These are phyloP conservation scores for Castanea mollissima DNA, from an alignment of 306 rosid species.

Conservation along the genomic window DNA sequence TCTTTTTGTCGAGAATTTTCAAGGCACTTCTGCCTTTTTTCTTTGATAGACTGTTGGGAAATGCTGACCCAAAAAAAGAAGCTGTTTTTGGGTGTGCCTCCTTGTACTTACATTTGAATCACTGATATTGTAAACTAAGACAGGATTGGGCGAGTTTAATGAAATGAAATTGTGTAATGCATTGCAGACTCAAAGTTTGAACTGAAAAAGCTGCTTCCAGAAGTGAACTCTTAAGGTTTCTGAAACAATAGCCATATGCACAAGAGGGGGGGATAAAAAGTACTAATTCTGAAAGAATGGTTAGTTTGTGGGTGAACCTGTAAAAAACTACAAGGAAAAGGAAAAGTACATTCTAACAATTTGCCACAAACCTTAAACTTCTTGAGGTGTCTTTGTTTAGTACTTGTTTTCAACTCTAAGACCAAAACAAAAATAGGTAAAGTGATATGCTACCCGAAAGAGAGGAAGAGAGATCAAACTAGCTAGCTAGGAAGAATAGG, in stretches of 20 bases:
- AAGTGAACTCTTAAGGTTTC: not conserved
- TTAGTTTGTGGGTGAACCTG: not conserved
- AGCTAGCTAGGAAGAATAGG: no score
- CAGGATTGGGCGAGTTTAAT: not conserved
- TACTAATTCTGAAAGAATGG: not conserved
- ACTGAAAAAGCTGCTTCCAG: not conserved
- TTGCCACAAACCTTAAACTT: not conserved
- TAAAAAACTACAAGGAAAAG: not conserved
- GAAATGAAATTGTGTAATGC: not conserved
- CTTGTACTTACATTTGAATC: not conserved
- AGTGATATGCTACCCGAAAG: not conserved
- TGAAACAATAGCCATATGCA: not conserved
- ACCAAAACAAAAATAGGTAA: not conserved
- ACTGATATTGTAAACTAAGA: not conserved
- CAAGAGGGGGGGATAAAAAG: not conserved
- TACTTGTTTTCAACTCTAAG: not conserved
- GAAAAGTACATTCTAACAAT: not conserved
- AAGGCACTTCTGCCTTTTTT: slow-evolving; percentile 43
- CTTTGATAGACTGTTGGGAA: slow-evolving; percentile 7
- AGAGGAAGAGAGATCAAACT: not conserved
- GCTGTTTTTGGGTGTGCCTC: not conserved
- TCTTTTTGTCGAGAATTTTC: slow-evolving; percentile 76
- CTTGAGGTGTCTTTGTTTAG: not conserved
- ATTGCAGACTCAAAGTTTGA: not conserved
- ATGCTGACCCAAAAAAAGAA: slow-evolving; percentile 17